These are phyloP conservation scores for Xanthoceras sorbifolium DNA, from an alignment of 345 rosid genomes.

Conservation along the genomic window DNA sequence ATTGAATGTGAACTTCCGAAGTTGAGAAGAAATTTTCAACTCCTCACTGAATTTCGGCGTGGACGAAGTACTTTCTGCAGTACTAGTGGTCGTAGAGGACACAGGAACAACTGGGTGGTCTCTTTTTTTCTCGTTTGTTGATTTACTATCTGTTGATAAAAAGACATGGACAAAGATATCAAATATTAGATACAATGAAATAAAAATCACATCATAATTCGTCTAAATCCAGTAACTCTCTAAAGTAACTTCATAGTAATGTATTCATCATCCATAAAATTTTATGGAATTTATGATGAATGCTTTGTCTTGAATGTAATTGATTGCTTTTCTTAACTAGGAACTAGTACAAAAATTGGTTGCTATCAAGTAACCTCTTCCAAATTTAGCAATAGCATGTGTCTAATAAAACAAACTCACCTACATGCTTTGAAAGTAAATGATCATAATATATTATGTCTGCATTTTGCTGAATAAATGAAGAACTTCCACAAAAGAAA, in stretches of 20 bases:
- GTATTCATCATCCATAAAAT: background rate
- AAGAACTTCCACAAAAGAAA: background rate
- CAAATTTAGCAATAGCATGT: constrained; percentile 12
- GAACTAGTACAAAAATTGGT: constrained; percentile 4
- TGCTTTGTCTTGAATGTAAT: background rate
- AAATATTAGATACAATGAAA: background rate
- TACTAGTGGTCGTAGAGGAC: constrained; percentile 45
- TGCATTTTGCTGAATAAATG: background rate
- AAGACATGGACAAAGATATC: constrained; percentile 11
- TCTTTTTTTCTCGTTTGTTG: constrained; percentile 35
- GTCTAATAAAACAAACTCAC: background rate
- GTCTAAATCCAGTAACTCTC: background rate
- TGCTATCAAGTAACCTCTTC: background rate
- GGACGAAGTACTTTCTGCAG: constrained; percentile 54
- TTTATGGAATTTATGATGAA: background rate
- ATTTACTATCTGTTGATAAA: constrained; percentile 47
- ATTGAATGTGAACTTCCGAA: constrained; percentile 65
- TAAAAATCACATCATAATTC: background rate
- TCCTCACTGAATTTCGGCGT: constrained; percentile 70
- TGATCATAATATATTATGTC: background rate
- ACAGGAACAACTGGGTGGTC: constrained; percentile 47
- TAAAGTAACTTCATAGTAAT: background rate
- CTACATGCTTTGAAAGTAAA: background rate
- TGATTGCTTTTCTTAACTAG: background rate
- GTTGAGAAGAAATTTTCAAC: constrained; percentile 65